Base-by-base conservation (phyloP, 2,329 filamentous ascomycete genomes). In the Raffaelea deltoideospora region DNA sequence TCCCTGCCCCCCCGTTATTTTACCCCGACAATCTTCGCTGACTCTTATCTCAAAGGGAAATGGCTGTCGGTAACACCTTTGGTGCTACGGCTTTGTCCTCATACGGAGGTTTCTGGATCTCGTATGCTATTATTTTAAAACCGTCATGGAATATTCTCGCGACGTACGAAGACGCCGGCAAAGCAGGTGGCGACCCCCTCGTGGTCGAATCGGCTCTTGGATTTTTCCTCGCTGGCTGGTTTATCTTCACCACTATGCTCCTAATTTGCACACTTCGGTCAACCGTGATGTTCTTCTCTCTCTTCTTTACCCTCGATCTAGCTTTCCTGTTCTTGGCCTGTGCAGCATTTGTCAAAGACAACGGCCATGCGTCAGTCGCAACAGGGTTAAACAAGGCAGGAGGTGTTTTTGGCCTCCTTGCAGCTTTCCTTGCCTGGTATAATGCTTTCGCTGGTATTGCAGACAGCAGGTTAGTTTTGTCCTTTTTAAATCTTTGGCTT, bases 61-160 rank as follows among this genome's bases (percentile, higher is more conserved):
- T 88, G 72, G 80, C 81, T 26, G 68, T 83, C n/a, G 82, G 81
- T 39, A 88, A 88, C 65, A 88, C 83, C 10, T 87, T 88, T 46
- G 81, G 81, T 65, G 82, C 80, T 36, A 87, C 81, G 19, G 80
- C 82, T 17, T 61, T 88, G 39, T 82, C 79, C 10, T 87, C 81
- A 0, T 88, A 83, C 51, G 82, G 83, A 48, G 81, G 81, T 44
- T 88, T 88, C 68, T 88, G 83, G 83, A 71, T 88, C 50, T 64
- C 70, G 11, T 80, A 83, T 49, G 81, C 64, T 43, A 77, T 87
- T 48, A 65, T 87, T 37, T 58, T 81, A 43, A 83, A 79, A 3
- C 81, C 72, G 2, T 53, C 68, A 43, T 86, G 81, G 61, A 55
- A 69, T 33, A 75, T 84, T 39, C 54, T 62, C 9, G 55, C 53